Base-by-base conservation (phyloP, 441 rosid genomes). In the Viola pubescens region DNA sequence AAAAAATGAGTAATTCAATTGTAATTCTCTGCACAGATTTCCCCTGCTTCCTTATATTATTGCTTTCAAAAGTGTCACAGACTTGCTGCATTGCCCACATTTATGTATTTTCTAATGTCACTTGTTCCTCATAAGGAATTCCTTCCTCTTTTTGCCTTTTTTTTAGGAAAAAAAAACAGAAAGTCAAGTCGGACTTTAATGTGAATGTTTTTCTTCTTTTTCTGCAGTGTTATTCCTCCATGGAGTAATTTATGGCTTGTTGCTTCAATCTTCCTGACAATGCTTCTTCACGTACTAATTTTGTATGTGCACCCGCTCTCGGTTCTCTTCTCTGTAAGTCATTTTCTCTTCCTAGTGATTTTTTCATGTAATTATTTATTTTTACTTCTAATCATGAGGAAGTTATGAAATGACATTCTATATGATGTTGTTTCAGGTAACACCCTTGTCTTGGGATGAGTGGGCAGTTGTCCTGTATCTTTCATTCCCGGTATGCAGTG, bases 231-330 rank as follows among this genome's bases (percentile, higher is more conserved):
- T 64, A 84, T 88, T 74, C 94, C 94, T 70, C 99, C 99, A 53
- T 83, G 99, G 97, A 94, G 97, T 81, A 94, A 94, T 77, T 66
- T 89, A 71, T 94, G 99, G 99, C 96, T 94, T 48, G 97, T 94
- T 48, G 91, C 73, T 54, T 94, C 99, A 63, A 90, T 94, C 61
- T 63, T 88, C 68, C 76, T 90, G 76, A 94, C 97, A 52, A 90
- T 94, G 95, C 61, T 90, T 62, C 88, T 94, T 70, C 99, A 90
- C 82, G 56, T 87, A 26, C 79, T 90, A 63, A 85, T 94, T 64
- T 79, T 94, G 62, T 88, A 87, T 60, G 86, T 90, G 65, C 89
- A 63, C 60, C 97, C 97, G 9, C 80, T 94, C 39, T 87, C 99
- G 46, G 60, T 86, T 76, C 94, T 94, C 59, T 94, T 94, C 85